Percentiles rank a stretch among this genome's conserved stretches.
Conservation (phyloP, 139 green algal genomes). For the Ettlia oleoabundans region DNA sequence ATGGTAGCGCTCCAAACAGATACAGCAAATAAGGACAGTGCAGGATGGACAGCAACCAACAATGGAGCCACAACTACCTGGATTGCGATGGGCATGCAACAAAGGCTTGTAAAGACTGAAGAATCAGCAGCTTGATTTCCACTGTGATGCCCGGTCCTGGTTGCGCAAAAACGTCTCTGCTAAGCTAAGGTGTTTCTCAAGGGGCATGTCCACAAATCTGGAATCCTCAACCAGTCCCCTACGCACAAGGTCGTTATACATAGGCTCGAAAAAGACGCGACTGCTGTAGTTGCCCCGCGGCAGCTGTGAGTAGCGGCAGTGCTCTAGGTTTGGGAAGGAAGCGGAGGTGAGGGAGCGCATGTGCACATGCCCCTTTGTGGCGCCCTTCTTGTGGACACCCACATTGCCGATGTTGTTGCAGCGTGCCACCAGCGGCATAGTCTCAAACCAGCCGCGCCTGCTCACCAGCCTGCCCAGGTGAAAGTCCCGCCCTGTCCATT, state of each 20-base stretch:
- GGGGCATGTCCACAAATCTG: not conserved
- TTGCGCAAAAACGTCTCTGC: not conserved
- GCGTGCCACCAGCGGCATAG: slow-evolving; percentile 21
- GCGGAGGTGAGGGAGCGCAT: slow-evolving; percentile 7
- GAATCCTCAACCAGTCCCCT: not conserved
- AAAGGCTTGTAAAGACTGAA: not conserved
- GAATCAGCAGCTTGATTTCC: not conserved
- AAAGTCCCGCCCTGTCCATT: slow-evolving; percentile 15
- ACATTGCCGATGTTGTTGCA: slow-evolving; percentile 37
- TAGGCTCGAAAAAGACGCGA: not conserved
- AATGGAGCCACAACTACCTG: too few species aligned
- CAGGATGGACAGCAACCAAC: too few species aligned
- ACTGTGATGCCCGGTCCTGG: not conserved
- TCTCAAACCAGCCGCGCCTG: slow-evolving; percentile 4
- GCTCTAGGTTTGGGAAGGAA: not conserved
- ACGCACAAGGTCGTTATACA: not conserved
- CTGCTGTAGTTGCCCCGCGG: slow-evolving; percentile 1
- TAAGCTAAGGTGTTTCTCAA: not conserved
- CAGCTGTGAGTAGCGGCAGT: slow-evolving; percentile 14
- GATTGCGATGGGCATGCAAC: too few species aligned
- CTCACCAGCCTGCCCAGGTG: not conserved
- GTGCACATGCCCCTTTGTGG: slow-evolving; percentile 3
- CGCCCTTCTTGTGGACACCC: slow-evolving; percentile 1
- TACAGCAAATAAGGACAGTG: too few species aligned
- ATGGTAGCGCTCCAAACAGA: too few species aligned